Evolutionary conservation across 1,139 yeast species (phyloP).

Genomic region (Chernovozyma sophiae-reginae): DNA sequence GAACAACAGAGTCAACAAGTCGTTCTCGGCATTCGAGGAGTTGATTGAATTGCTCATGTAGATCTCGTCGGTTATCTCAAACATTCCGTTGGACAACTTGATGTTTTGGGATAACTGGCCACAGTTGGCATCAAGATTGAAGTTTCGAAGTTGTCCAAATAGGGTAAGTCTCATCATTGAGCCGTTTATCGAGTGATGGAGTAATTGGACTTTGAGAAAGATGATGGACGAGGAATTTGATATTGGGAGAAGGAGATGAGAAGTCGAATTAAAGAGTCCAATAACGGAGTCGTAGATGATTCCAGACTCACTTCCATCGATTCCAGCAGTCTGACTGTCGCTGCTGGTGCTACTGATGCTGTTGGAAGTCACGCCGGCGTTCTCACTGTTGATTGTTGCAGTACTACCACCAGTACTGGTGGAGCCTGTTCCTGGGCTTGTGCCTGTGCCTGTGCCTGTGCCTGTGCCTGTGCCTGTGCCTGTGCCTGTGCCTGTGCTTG

Average conservation of each 20-base stretch:
- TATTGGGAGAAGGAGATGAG: slow-evolving; percentile 25
- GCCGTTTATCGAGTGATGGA: slow-evolving; percentile 15
- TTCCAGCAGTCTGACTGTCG: too few relatives aligned
- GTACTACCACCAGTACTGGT: too few relatives aligned
- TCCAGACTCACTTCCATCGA: slow-evolving; percentile 4
- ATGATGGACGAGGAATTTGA: slow-evolving; percentile 32
- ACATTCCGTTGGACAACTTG: slow-evolving; percentile 14
- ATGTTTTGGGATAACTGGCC: background rate
- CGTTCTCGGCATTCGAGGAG: slow-evolving; percentile 10
- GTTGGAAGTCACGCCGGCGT: too few relatives aligned
- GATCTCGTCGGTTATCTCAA: slow-evolving; percentile 25
- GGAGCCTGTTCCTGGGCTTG: too few relatives aligned
- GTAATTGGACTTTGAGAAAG: slow-evolving; percentile 29
- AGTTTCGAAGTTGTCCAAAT: slow-evolving; percentile 29
- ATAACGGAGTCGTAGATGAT: slow-evolving; percentile 27
- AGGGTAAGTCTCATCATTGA: slow-evolving; percentile 26
- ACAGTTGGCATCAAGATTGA: slow-evolving; percentile 9
- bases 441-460: background rate
- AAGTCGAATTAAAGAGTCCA: slow-evolving; percentile 25
- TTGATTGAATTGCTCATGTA: slow-evolving; percentile 22
- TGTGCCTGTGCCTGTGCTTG: too few relatives aligned
- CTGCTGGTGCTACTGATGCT: too few relatives aligned
- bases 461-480: background rate
- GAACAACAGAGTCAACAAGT: slow-evolving; percentile 24
- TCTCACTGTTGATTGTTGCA: too few relatives aligned